Conservation (phyloP, 1,284 basidiomycete genomes). For the Bjerkandera adusta region DNA sequence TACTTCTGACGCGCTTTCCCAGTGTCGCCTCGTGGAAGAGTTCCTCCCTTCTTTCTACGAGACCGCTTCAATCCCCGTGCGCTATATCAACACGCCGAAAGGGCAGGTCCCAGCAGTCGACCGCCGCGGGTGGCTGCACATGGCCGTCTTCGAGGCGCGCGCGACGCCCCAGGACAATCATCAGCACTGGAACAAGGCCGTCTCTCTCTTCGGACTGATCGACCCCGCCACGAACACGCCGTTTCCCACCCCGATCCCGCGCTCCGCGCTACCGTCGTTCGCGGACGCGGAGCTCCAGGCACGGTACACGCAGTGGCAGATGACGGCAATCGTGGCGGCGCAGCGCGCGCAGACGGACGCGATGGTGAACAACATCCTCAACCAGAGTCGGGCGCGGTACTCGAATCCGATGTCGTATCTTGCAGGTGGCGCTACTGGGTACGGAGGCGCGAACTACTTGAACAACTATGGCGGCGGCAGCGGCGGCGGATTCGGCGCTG, state of each 20-base stretch:
- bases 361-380: conserved; percentile 5
- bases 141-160: conserved; percentile 5
- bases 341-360: not conserved
- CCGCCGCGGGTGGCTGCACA: conserved; percentile 8
- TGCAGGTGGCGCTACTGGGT: not conserved
- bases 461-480: not conserved
- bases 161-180: conserved; percentile 3
- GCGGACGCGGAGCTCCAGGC: not conserved
- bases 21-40: not conserved
- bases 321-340: not conserved
- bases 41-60: not conserved
- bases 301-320: conserved; percentile 1
- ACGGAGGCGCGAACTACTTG: not conserved
- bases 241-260: conserved; percentile 10
- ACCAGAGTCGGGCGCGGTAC: not conserved
- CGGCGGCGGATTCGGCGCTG: not conserved
- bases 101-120: conserved; percentile 1
- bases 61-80: not conserved
- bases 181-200: not conserved
- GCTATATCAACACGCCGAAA: not conserved
- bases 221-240: conserved; percentile 6
- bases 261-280: conserved; percentile 1
- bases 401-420: not conserved
- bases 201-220: not conserved
- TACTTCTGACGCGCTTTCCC: not conserved